Conservation (phyloP, 208 protist genomes). For the Trypanosoma mega region DNA sequence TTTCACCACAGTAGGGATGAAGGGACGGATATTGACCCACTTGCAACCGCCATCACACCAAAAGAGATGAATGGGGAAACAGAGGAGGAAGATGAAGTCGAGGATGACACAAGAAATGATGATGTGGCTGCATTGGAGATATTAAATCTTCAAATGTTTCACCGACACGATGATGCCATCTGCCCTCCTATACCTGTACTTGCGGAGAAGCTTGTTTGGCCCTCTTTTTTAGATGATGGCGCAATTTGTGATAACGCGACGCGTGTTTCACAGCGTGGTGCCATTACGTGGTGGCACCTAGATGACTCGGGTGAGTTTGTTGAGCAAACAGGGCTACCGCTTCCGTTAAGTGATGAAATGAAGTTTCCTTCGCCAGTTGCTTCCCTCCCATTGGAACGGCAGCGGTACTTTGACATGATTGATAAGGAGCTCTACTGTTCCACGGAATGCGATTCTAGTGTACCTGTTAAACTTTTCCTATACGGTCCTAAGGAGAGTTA, state of each 20-base stretch:
- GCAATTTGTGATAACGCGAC: slow-evolving; percentile 84
- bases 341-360: slow-evolving; percentile 9
- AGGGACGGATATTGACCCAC: too few species aligned
- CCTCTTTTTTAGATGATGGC: slow-evolving; percentile 62
- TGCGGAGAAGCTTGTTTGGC: slow-evolving; percentile 72
- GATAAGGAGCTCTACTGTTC: slow-evolving; percentile 24
- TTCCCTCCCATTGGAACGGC: slow-evolving; percentile 11
- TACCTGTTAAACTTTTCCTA: slow-evolving; percentile 72
- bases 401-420: slow-evolving; percentile 26
- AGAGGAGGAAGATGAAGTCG: slow-evolving; percentile 24
- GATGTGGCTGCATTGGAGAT: slow-evolving; percentile 23
- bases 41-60: not conserved
- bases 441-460: slow-evolving; percentile 17
- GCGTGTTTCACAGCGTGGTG: slow-evolving; percentile 68
- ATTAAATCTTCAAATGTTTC: slow-evolving; percentile 89
- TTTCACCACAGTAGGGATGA: slow-evolving; percentile 40
- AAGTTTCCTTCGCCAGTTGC: slow-evolving; percentile 5
- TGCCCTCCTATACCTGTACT: slow-evolving; percentile 61
- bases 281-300: slow-evolving; percentile 87
- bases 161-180: slow-evolving; percentile 47
- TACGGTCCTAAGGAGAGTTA: slow-evolving; percentile 80
- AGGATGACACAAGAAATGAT: slow-evolving; percentile 10
- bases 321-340: slow-evolving; percentile 73
- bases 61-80: not conserved
- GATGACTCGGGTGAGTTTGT: slow-evolving; percentile 91